Evolutionary conservation across 2,329 filamentous ascomycete species (phyloP).

Genomic region (Dothistroma septosporum): DNA sequence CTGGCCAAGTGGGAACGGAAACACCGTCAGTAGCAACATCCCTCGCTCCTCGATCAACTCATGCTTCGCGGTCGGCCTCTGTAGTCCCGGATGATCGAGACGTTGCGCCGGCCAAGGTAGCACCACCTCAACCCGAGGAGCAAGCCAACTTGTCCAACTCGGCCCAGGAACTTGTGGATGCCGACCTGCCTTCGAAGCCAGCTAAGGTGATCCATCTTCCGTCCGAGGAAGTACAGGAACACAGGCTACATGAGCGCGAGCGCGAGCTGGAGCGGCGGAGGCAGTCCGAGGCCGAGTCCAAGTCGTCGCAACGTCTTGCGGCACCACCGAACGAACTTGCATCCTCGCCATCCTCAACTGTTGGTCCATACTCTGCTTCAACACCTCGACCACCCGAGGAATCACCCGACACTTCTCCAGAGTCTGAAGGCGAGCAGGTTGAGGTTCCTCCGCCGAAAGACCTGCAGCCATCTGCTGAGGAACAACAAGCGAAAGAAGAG

Average conservation of each 20-base stretch:
- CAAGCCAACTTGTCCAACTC: constrained; percentile 25
- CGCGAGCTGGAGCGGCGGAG: constrained; percentile 36
- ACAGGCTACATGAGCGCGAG: constrained; percentile 42
- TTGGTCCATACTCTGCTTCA: constrained; percentile 64
- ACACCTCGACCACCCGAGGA: constrained; percentile 62
- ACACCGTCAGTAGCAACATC: not conserved
- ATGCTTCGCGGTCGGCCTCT: constrained; percentile 6
- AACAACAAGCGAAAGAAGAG: constrained; percentile 48
- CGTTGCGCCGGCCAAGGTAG: constrained; percentile 19
- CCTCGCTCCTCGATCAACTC: not conserved
- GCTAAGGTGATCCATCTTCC: constrained; percentile 47
- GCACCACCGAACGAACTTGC: constrained; percentile 28
- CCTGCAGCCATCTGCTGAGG: constrained; percentile 35
- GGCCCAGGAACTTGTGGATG: constrained; percentile 23
- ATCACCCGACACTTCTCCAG: constrained; percentile 36
- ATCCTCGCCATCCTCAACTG: constrained; percentile 60
- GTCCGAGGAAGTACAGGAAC: constrained; percentile 49
- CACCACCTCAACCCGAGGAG: constrained; percentile 28
- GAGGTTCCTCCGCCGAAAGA: constrained; percentile 31
- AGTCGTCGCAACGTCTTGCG: constrained; percentile 31
- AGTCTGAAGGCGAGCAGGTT: constrained; percentile 28
- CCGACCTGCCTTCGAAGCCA: constrained; percentile 23
- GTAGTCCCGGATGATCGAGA: constrained; percentile 8
- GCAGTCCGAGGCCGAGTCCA: constrained; percentile 37
- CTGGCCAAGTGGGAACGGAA: constrained; percentile 5